Evolutionary conservation across 306 rosid genomes (phyloP).

Genomic region (Acacia acuminata): DNA sequence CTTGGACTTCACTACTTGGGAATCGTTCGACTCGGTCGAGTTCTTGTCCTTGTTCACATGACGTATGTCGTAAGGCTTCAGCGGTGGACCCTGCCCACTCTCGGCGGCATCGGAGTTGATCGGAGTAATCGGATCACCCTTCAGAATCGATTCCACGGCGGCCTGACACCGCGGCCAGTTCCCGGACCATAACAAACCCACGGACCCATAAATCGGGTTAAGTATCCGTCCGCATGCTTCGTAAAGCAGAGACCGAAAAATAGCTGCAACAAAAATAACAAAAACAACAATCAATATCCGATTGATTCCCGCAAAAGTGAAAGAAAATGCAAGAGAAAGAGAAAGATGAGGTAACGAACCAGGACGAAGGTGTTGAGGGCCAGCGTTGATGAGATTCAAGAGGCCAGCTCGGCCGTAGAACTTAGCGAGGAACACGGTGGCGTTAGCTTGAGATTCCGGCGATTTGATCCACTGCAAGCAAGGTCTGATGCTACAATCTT

Average conservation of each 20-base stretch:
- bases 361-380: constrained; percentile 83
- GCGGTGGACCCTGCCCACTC: constrained; percentile 63
- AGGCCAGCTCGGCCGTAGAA: constrained; percentile 99
- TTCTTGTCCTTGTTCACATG: constrained; percentile 79
- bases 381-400: constrained; percentile 87
- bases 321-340: neutral
- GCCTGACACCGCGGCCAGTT: constrained; percentile 91
- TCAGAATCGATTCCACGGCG: constrained; percentile 91
- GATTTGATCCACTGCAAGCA: constrained; percentile 88
- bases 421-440: constrained; percentile 91
- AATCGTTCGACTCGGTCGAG: constrained; percentile 39
- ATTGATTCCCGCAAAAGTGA: neutral
- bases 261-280: constrained; percentile 44
- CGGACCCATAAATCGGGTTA: constrained; percentile 94
- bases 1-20: constrained; percentile 47
- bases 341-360: constrained; percentile 38
- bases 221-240: constrained; percentile 94
- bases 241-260: constrained; percentile 81
- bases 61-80: constrained; percentile 84
- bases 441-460: constrained; percentile 87
- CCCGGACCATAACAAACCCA: constrained; percentile 93
- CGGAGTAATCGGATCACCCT: constrained; percentile 78
- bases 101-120: constrained; percentile 69
- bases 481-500: constrained; percentile 86
- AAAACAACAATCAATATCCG: neutral